Conservation (phyloP, 768 basidiomycete genomes). For the Xerocomellus dryophilus region DNA sequence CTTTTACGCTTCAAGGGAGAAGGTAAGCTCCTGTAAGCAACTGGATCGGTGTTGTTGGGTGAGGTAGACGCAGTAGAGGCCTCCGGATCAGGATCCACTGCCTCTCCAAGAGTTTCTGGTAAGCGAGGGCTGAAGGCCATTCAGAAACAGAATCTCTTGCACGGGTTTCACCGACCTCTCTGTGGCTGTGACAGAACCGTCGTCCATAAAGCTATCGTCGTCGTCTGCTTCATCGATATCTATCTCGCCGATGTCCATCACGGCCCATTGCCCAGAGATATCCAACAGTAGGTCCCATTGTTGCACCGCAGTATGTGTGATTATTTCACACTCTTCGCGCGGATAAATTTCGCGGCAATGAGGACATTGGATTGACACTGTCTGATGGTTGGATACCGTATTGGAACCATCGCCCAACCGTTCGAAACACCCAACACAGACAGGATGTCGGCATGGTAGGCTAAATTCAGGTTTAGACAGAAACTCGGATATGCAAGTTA, state of each 20-base stretch:
- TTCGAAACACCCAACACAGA: slow-evolving; percentile 17
- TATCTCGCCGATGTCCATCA: slow-evolving; percentile 10
- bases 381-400: not conserved
- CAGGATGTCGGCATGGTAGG: slow-evolving; percentile 15
- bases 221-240: slow-evolving; percentile 2
- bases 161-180: slow-evolving; percentile 11
- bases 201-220: slow-evolving; percentile 3
- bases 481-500: not conserved
- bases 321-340: slow-evolving; percentile 17
- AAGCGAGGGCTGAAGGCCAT: slow-evolving; percentile 1
- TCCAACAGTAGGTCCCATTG: slow-evolving; percentile 21
- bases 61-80: not conserved
- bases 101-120: slow-evolving; percentile 1
- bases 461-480: slow-evolving; percentile 5
- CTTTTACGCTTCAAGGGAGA: slow-evolving; percentile 24
- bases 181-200: not conserved
- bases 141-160: slow-evolving; percentile 5
- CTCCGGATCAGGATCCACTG: slow-evolving; percentile 4
- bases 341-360: slow-evolving; percentile 17
- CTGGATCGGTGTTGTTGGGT: not conserved
- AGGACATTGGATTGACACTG: slow-evolving; percentile 13
- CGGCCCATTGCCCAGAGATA: slow-evolving; percentile 18
- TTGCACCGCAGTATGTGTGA: slow-evolving; percentile 11
- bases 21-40: slow-evolving; percentile 19
- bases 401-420: not conserved